Conservation (phyloP, 345 rosid species). For the Syzygium jambos region DNA sequence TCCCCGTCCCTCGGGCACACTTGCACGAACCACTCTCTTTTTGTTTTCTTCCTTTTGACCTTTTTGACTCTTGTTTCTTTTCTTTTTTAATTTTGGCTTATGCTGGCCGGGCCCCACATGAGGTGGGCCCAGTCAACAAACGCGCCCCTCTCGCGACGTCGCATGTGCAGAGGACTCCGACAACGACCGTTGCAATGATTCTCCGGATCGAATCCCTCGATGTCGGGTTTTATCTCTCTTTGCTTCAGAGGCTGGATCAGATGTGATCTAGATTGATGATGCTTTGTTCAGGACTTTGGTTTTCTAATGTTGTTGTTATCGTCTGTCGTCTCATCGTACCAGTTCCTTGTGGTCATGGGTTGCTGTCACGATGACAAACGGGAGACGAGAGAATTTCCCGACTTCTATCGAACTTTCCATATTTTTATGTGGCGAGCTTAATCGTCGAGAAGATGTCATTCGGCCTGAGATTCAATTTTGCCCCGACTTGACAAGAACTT, state of each 20-base stretch:
- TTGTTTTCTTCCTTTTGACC: no score
- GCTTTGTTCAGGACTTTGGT: neutral
- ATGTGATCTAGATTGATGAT: neutral
- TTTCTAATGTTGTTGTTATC: neutral
- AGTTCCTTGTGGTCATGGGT: neutral
- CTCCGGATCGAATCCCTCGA: neutral
- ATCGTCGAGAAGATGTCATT: neutral
- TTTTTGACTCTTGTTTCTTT: no score
- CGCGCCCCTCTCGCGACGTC: neutral
- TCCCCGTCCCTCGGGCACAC: no score
- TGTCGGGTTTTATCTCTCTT: neutral
- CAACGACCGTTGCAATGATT: accelerated
- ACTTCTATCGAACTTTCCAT: neutral
- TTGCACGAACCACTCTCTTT: no score
- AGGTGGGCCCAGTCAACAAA: no score
- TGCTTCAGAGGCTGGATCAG: neutral
- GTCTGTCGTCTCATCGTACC: neutral
- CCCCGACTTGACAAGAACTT: neutral
- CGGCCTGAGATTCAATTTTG: no score
- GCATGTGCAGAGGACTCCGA: neutral
- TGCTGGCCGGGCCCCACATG: no score
- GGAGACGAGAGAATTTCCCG: neutral
- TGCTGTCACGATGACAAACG: neutral
- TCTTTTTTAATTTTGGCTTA: no score
- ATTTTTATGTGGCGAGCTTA: neutral